These are phyloP conservation scores for Suillus placidus DNA, from an alignment of 768 basidiomycete species.

Conservation along the genomic window DNA sequence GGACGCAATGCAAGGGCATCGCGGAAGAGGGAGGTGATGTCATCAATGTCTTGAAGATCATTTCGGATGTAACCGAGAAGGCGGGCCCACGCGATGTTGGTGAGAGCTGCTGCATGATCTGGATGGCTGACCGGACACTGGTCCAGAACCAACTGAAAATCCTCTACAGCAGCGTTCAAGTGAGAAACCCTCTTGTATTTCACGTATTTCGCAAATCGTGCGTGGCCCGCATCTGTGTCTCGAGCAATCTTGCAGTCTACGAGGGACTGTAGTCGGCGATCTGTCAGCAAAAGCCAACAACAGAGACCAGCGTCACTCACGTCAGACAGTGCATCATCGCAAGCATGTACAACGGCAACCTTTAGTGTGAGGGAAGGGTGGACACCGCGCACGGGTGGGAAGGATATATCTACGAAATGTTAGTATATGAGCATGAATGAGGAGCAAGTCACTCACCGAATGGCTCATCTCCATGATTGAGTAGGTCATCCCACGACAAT, in stretches of 20 bases:
- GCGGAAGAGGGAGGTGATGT: not conserved
- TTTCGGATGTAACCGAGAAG: not conserved
- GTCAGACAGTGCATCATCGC: not conserved
- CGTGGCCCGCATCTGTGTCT: not conserved
- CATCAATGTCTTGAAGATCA: not conserved
- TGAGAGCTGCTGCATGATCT: not conserved
- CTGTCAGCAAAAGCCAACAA: not conserved
- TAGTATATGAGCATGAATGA: not conserved
- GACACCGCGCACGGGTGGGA: not conserved
- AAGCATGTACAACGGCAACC: not conserved
- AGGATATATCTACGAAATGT: not conserved
- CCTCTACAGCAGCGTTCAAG: not conserved
- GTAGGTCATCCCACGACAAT: not conserved
- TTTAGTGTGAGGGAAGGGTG: not conserved
- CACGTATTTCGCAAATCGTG: not conserved
- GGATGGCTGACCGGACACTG: not conserved
- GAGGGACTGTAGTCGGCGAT: not conserved
- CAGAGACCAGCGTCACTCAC: not conserved
- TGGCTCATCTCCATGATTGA: not conserved
- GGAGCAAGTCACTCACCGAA: not conserved
- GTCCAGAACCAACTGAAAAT: not conserved
- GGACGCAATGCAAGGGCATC: not conserved
- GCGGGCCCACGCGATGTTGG: not conserved
- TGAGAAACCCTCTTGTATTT: not conserved
- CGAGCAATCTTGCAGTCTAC: not conserved